A percentile compares a stretch with the other conserved stretches of the same genome.
These are phyloP conservation scores for Solanum chmielewskii DNA, from an alignment of 257 asterid species.

Conservation along the genomic window DNA sequence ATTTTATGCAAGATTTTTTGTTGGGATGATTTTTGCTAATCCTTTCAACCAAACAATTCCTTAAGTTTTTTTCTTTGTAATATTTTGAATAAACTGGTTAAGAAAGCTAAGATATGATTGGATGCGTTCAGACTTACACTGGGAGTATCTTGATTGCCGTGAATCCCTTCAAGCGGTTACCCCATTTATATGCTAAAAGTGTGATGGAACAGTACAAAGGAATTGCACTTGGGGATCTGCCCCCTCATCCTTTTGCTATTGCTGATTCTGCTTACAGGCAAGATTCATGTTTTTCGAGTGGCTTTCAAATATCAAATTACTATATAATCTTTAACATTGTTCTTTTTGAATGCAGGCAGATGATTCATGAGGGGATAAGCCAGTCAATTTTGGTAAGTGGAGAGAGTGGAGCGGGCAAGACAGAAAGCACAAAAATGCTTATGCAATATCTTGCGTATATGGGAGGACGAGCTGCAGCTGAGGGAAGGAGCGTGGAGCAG, in stretches of 20 bases:
- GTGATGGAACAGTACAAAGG: slow-evolving; percentile 75
- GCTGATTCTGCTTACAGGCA: slow-evolving; percentile 92
- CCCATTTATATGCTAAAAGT: slow-evolving; percentile 55
- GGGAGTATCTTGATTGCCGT: slow-evolving; percentile 90
- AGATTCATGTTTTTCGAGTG: neutral
- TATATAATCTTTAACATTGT: neutral
- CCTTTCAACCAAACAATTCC: neutral
- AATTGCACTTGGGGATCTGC: slow-evolving; percentile 58
- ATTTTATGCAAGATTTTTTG: neutral
- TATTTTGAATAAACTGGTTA: neutral
- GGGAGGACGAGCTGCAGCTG: slow-evolving; percentile 63
- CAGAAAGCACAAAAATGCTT: slow-evolving; percentile 82
- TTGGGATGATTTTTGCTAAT: neutral
- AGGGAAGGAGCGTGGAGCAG: slow-evolving; percentile 72
- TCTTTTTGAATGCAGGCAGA: slow-evolving; percentile 44
- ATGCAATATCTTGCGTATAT: slow-evolving; percentile 86
- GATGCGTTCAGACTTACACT: slow-evolving; percentile 63
- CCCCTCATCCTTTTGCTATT: slow-evolving; percentile 84
- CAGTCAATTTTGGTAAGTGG: slow-evolving; percentile 93
- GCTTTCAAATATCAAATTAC: neutral
- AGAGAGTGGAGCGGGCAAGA: slow-evolving; percentile 97
- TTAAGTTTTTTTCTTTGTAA: neutral
- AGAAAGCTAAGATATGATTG: neutral
- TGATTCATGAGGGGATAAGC: slow-evolving; percentile 66
- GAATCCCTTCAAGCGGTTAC: slow-evolving; percentile 72